Base-by-base conservation (phyloP, 441 rosid species). In the Jatropha multifida region DNA sequence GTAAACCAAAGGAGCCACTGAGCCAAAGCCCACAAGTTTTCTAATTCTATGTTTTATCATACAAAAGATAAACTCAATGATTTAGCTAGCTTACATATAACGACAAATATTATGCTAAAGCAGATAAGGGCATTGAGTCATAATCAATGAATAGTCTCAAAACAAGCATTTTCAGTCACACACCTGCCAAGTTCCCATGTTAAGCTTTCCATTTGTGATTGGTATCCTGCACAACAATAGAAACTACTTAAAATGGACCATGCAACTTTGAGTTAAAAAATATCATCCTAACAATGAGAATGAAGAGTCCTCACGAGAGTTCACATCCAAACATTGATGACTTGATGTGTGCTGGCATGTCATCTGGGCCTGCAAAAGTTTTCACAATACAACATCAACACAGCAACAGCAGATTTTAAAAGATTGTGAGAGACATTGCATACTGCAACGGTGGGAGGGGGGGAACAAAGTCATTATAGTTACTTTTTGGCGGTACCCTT, bases 151-250 rank as follows among this genome's bases (percentile, higher is more conserved):
- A 27, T 18, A 68, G 32, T 68, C 17, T 23, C 12, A 74, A 32
- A 38, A 14, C 32, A 42, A 58, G 60, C 13, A 6, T 46, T 18
- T 61, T 67, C 51, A 48, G 52, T 54, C 42, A 73, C 55, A 37
- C 74, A 91, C 98, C 99, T 94, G 97, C 98, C 98, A 94, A 52
- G 94, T 91, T 82, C 97, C 98, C 92, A 92, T 90, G 81, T 90
- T 88, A 23, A 92, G 97, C 84, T 85, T 81, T 44, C 97, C 98
- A 75, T 94, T 81, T 26, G 96, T 85, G 74, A 92, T 91, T 63
- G 98, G 97, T 78, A 94, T 82, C 82, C 98, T 94, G 88, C 83
- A 81, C 17, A 70, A 70, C 51, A 63, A 79, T 26, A 52, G 65
- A 54, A 37, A 79, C 69, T 14, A 20, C 32, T 42, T 62, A 56